Percentiles rank a stretch among this genome's conserved stretches.
Conservation (phyloP, 2,329 filamentous ascomycete genomes). For the Ophiocordyceps camponoti-floridani region DNA sequence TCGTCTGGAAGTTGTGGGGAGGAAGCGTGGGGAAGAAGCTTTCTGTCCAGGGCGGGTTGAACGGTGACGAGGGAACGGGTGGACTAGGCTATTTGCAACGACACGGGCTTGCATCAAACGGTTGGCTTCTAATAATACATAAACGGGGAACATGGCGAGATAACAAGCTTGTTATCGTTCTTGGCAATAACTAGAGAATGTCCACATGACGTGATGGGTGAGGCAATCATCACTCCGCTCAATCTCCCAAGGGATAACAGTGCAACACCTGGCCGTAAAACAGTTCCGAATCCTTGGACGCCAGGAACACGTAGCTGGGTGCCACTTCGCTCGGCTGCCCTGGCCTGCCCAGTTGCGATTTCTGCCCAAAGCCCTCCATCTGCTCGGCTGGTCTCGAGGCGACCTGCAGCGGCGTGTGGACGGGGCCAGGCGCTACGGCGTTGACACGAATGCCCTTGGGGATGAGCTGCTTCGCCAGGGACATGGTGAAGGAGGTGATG, state of each 20-base stretch:
- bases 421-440: conserved; percentile 22
- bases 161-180: too few relatives aligned
- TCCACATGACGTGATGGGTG: too few relatives aligned
- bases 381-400: conserved; percentile 22
- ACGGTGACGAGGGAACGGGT: too few relatives aligned
- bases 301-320: conserved; percentile 13
- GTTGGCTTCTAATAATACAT: too few relatives aligned
- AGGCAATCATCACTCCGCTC: background rate
- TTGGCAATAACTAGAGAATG: too few relatives aligned
- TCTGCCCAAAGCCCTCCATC: conserved; percentile 24
- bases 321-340: conserved; percentile 20
- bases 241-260: conserved; percentile 21
- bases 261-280: conserved; percentile 22
- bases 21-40: too few relatives aligned
- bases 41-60: too few relatives aligned
- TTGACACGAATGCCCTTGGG: conserved; percentile 39
- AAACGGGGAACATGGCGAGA: too few relatives aligned
- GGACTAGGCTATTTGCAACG: too few relatives aligned
- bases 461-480: conserved; percentile 32
- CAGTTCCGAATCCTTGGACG: conserved; percentile 19
- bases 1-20: too few relatives aligned
- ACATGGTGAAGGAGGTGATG: conserved; percentile 35
- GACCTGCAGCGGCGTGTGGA: conserved; percentile 25
- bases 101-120: too few relatives aligned
- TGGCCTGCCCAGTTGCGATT: conserved; percentile 17